phyloP scores from a whole-genome alignment of 768 basidiomycete species.

The Boletus barrowsii region DNA sequence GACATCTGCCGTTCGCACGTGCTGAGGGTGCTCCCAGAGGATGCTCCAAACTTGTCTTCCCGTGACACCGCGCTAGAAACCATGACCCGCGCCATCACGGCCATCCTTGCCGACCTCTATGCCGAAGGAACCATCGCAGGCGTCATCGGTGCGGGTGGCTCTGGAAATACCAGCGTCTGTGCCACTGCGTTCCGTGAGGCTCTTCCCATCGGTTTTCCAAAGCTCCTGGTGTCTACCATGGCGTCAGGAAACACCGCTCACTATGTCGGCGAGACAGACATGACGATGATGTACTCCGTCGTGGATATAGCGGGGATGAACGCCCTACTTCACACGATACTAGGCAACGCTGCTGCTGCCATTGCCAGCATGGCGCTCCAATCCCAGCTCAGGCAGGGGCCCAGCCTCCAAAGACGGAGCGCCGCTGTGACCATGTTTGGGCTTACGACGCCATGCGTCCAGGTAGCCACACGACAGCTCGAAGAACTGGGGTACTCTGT shows the following conservation, averaged over 20 bases:
- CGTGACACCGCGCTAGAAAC: slow-evolving; percentile 6
- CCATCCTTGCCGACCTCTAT: slow-evolving; percentile 14
- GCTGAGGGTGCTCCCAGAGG: slow-evolving; percentile 4
- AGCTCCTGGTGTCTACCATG: slow-evolving; percentile 32
- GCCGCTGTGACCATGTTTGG: slow-evolving; percentile 31
- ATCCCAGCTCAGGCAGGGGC: neutral
- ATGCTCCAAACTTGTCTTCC: slow-evolving; percentile 3
- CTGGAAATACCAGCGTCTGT: slow-evolving; percentile 26
- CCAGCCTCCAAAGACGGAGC: neutral
- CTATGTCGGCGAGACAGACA: slow-evolving; percentile 33
- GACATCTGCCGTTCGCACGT: slow-evolving; percentile 23
- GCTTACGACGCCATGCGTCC: slow-evolving; percentile 20
- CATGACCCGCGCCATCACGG: slow-evolving; percentile 22
- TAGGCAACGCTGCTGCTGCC: slow-evolving; percentile 29
- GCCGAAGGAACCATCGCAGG: slow-evolving; percentile 14
- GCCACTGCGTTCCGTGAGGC: slow-evolving; percentile 20
- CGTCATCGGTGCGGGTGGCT: slow-evolving; percentile 23
- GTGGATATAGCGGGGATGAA: slow-evolving; percentile 31
- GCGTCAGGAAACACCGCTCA: slow-evolving; percentile 22
- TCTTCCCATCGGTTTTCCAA: slow-evolving; percentile 30
- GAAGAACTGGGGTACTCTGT: slow-evolving; percentile 25
- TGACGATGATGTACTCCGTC: slow-evolving; percentile 33
- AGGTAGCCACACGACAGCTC: slow-evolving; percentile 18
- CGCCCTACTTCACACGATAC: slow-evolving; percentile 15
- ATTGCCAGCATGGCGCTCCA: slow-evolving; percentile 25